Percentiles rank a stretch among this genome's conserved stretches.
Evolutionary conservation across 2,329 filamentous ascomycete species (phyloP).

Genomic region (Colletotrichum coccodes): DNA sequence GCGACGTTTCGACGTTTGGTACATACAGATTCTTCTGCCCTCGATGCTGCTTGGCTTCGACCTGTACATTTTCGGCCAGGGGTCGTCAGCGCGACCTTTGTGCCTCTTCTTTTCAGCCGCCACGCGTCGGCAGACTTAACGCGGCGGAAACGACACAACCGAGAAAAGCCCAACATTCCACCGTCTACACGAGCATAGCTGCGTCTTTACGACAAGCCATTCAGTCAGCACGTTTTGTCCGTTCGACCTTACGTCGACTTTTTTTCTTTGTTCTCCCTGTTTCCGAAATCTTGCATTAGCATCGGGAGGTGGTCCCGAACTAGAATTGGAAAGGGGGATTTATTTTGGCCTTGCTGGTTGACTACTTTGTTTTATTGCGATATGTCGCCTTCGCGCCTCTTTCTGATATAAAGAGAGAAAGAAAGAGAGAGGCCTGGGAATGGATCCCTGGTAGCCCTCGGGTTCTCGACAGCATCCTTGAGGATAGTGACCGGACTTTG

Average conservation of each 20-base stretch:
- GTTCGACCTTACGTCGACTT: background rate
- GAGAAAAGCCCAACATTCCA: background rate
- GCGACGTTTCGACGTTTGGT: background rate
- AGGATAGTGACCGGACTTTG: background rate
- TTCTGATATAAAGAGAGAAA: no score
- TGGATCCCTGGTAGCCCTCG: background rate
- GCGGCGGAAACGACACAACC: background rate
- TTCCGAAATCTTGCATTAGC: constrained; percentile 15
- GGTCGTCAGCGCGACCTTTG: background rate
- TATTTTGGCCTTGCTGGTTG: background rate
- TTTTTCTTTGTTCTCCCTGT: constrained; percentile 2
- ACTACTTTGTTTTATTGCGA: background rate
- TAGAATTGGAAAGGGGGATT: background rate
- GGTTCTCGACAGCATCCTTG: background rate
- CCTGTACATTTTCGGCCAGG: constrained; percentile 9
- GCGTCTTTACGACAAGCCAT: background rate
- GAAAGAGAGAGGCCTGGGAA: background rate
- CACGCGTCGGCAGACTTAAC: background rate
- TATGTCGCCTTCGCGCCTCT: background rate
- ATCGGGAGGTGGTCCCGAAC: background rate
- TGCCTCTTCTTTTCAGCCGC: background rate
- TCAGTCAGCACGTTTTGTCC: background rate
- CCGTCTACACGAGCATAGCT: background rate
- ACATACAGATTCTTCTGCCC: background rate
- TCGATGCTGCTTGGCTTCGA: background rate